Conservation (phyloP, 2,329 filamentous ascomycete genomes). For the Cytospora schulzeri region DNA sequence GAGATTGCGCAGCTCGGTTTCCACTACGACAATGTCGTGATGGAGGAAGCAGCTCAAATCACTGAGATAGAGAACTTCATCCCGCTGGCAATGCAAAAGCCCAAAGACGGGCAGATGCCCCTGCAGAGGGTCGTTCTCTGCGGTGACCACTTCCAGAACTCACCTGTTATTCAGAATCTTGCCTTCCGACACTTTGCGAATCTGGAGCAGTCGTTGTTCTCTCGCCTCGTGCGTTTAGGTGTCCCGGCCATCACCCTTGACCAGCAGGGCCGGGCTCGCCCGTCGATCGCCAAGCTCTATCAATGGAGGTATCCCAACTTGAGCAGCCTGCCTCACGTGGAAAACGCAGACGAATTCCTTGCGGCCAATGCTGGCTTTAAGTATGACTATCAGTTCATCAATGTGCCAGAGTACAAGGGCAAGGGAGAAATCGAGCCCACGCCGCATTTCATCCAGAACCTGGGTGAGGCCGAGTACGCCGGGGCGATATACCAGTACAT, state of each 20-base stretch:
- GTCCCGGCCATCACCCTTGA: constrained; percentile 91
- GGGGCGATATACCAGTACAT: constrained; percentile 97
- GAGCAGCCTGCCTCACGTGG: constrained; percentile 76
- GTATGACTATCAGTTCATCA: constrained; percentile 95
- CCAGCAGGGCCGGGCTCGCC: constrained; percentile 87
- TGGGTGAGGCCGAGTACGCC: constrained; percentile 95
- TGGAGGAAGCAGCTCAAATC: constrained; percentile 98
- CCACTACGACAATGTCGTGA: constrained; percentile 95
- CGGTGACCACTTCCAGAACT: constrained; percentile 96
- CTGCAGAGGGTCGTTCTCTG: constrained; percentile 89
- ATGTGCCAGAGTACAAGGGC: constrained; percentile 91
- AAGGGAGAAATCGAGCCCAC: constrained; percentile 85
- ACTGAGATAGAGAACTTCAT: constrained; percentile 98
- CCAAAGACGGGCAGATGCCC: constrained; percentile 69
- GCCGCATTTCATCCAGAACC: constrained; percentile 93
- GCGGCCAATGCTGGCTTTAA: constrained; percentile 88
- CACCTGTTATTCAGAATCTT: constrained; percentile 90
- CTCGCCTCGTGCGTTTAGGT: constrained; percentile 83
- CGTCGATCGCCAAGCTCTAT: constrained; percentile 86
- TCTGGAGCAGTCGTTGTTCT: constrained; percentile 93
- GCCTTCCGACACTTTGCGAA: constrained; percentile 95
- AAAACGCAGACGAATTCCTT: constrained; percentile 69
- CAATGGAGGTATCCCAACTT: constrained; percentile 88
- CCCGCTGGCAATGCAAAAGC: constrained; percentile 87
- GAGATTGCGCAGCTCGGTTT: constrained; percentile 93